A percentile compares a stretch with the other conserved stretches of the same genome.
Conservation (phyloP, 441 rosid species). For the Jatropha podagrica region DNA sequence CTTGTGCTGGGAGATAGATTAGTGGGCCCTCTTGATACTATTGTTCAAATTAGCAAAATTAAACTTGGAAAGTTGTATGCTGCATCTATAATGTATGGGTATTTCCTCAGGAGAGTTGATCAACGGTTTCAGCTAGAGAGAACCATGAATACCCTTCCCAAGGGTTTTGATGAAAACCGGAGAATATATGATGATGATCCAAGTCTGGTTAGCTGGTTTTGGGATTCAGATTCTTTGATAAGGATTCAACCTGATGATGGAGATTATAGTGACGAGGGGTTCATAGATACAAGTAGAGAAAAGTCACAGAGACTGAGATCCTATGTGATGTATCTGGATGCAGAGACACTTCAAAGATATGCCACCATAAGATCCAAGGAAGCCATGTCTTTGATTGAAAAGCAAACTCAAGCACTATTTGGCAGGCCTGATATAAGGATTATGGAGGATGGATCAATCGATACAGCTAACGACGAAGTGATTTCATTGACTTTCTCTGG, state of each 20-base stretch:
- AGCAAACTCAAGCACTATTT: constrained; percentile 83
- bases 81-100: constrained; percentile 89
- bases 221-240: constrained; percentile 81
- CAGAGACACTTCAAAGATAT: constrained; percentile 86
- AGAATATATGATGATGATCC: constrained; percentile 46
- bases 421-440: constrained; percentile 78
- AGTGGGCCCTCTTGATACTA: constrained; percentile 66
- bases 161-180: constrained; percentile 45
- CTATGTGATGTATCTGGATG: constrained; percentile 78
- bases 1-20: constrained; percentile 69
- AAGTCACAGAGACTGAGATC: constrained; percentile 58
- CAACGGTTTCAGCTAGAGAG: constrained; percentile 85
- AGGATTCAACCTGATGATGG: constrained; percentile 49
- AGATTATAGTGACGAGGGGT: constrained; percentile 26
- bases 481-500: constrained; percentile 60
- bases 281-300: constrained; percentile 34
- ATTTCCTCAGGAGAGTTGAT: constrained; percentile 87
- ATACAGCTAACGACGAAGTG: constrained; percentile 59
- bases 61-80: constrained; percentile 89
- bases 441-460: constrained; percentile 69
- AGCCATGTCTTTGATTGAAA: constrained; percentile 75
- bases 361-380: constrained; percentile 88
- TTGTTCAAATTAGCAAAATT: constrained; percentile 77
- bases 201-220: constrained; percentile 44
- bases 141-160: constrained; percentile 76